Conservation (phyloP, 139 green algal species). For the Pleodorina starrii region DNA sequence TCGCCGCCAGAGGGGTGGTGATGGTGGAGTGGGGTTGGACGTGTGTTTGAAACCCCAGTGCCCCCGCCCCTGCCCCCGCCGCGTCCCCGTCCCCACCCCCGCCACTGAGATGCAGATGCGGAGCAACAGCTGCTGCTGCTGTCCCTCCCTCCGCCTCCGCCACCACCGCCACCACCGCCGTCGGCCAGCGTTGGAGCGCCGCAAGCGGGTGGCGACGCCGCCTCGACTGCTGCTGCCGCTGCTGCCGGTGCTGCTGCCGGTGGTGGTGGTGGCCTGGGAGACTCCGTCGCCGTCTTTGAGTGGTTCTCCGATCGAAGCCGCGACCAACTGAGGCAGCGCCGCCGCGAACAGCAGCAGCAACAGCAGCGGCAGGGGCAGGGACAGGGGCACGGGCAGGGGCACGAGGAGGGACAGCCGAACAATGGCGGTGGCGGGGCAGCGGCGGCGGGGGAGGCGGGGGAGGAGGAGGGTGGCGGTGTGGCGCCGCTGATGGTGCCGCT, state of each 20-base stretch:
- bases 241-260: background rate
- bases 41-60: no score
- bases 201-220: no score
- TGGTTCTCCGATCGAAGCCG: background rate
- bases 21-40: no score
- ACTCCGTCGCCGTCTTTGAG: background rate
- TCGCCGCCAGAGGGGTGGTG: no score
- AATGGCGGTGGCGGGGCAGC: background rate
- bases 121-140: constrained; percentile 34
- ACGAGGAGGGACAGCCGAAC: background rate
- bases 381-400: background rate
- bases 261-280: background rate
- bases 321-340: no score
- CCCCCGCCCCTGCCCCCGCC: no score
- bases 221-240: no score
- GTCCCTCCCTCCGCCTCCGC: background rate
- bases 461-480: background rate
- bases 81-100: no score
- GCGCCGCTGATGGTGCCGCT: background rate
- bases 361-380: no score
- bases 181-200: no score
- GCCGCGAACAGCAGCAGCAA: background rate
- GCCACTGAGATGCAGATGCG: constrained; percentile 37
- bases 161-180: no score
- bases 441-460: background rate